Percentiles rank a stretch among this genome's conserved stretches.
These are phyloP conservation scores for Comarum palustre DNA, from an alignment of 306 rosid genomes.

Conservation along the genomic window DNA sequence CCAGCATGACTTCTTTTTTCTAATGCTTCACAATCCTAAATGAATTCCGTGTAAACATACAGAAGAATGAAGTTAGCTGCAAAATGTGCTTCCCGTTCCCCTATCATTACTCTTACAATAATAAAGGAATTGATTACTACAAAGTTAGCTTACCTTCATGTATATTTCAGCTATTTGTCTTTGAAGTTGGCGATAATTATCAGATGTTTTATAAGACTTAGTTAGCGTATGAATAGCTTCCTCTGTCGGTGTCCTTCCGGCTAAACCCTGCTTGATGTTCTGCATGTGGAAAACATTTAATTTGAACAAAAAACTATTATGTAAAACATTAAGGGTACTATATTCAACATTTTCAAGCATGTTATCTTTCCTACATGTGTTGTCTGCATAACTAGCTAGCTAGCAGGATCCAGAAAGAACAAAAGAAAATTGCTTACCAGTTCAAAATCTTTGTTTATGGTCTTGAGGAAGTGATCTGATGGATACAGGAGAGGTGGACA, in stretches of 20 bases:
- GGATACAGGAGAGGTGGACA: conserved; percentile 66
- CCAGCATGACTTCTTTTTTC: conserved; percentile 45
- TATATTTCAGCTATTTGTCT: conserved; percentile 33
- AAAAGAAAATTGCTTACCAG: conserved; percentile 28
- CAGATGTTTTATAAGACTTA: conserved; percentile 38
- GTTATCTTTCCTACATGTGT: too few species aligned
- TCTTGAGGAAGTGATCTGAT: conserved; percentile 63
- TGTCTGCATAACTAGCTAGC: too few species aligned
- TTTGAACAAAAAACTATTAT: too few species aligned
- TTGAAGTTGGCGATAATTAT: conserved; percentile 30
- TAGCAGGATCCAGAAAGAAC: too few species aligned
- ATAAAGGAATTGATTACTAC: not conserved
- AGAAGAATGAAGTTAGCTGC: not conserved
- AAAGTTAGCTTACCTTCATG: conserved; percentile 23
- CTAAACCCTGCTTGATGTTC: conserved; percentile 44
- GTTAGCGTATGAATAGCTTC: conserved; percentile 44
- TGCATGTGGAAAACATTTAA: conserved; percentile 11
- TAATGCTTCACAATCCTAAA: conserved; percentile 25
- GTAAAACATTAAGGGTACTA: too few species aligned
- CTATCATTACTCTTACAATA: too few species aligned
- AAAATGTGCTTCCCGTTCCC: too few species aligned
- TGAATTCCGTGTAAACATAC: not conserved
- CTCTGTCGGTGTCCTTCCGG: conserved; percentile 24
- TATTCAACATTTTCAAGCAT: too few species aligned
- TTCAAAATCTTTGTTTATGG: conserved; percentile 67